Base-by-base conservation (phyloP, 495 filamentous ascomycete genomes). In the Glonium stellatum region DNA sequence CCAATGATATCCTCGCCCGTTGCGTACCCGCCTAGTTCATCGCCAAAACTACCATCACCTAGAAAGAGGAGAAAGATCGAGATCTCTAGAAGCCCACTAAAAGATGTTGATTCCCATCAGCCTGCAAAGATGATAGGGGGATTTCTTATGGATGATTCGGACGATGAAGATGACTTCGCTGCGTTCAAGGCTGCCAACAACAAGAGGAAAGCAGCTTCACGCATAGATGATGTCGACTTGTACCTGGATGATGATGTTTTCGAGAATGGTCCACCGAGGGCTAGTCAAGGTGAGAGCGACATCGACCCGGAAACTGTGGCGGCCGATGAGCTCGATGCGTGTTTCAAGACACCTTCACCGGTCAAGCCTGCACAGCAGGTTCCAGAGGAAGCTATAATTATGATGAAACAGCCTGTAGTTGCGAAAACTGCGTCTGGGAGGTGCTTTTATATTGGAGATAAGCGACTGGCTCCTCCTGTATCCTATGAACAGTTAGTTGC, bases 401-500 rank as follows among this genome's bases (percentile, higher is more conserved):
- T 39, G 39, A 19, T 18, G 0, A 54, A 3, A 25, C 27, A 34
- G 21, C 36, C 37, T 48, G 76, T 66, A 73, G 53, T 80, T 35
- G 76, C 88, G 21, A 81, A 79, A 54, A 88, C 82, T 23, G 90
- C 85, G 66, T 80, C 82, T 1, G 89, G 89, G 55, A 84, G 78
- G 54, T 76, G 76, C 1, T 73, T 86, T 34, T 73, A 77, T 35
- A 78, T 90, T 35, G 71, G 73, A 8, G 67, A 78, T 59, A 84
- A 81, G 47, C 78, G 76, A 53, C 61, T 77, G 12, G 66, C 73
- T 10, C 69, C 67, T 3, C 64, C 74, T 4, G 69, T 83, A 27
- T 80, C 87, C 0, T 95, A 86, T 67, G 80, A 89, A 67, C 77
- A 76, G 41, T 78, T 91, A 54, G 79, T 89, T 25, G 87, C 88